These are phyloP conservation scores for Ophiognomonia clavigignenti-juglandacearum DNA, from an alignment of 2,329 filamentous ascomycete genomes.

Conservation along the genomic window DNA sequence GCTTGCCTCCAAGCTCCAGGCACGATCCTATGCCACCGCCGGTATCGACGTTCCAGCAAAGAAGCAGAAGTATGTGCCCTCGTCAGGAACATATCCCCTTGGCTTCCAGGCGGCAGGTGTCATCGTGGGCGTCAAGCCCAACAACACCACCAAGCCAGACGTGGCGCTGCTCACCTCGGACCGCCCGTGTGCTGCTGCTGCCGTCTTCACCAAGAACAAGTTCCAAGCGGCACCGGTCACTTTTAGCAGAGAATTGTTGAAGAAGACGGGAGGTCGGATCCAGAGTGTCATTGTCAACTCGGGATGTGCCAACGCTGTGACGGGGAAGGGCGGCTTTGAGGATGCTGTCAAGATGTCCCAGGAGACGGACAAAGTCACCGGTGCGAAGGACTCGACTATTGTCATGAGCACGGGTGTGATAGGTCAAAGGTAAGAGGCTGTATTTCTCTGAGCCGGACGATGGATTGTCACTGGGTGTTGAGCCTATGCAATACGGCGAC, in stretches of 20 bases:
- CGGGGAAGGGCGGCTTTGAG: conserved; percentile 80
- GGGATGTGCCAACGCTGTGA: conserved; percentile 95
- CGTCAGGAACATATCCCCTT: conserved; percentile 78
- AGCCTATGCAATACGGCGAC: too few species aligned
- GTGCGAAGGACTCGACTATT: conserved; percentile 57
- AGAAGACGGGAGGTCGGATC: conserved; percentile 65
- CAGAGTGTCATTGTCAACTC: conserved; percentile 88
- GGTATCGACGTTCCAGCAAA: conserved; percentile 55
- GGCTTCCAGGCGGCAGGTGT: conserved; percentile 85
- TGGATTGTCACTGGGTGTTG: background rate
- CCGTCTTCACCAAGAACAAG: conserved; percentile 96
- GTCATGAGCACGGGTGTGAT: conserved; percentile 99
- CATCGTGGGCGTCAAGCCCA: conserved; percentile 88
- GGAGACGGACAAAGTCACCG: conserved; percentile 63
- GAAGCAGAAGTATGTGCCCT: conserved; percentile 89
- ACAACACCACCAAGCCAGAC: conserved; percentile 87
- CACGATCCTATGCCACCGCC: conserved; percentile 12
- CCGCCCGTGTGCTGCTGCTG: conserved; percentile 77
- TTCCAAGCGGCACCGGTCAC: conserved; percentile 96
- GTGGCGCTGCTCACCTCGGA: conserved; percentile 86
- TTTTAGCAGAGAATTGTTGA: conserved; percentile 70
- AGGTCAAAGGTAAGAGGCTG: conserved; percentile 65
- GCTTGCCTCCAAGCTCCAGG: conserved; percentile 23
- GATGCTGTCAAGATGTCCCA: conserved; percentile 82
- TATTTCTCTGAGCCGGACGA: background rate